These are phyloP conservation scores for Paratinospora sagittata DNA, from an alignment of 164 flowering plant genomes.

Conservation along the genomic window DNA sequence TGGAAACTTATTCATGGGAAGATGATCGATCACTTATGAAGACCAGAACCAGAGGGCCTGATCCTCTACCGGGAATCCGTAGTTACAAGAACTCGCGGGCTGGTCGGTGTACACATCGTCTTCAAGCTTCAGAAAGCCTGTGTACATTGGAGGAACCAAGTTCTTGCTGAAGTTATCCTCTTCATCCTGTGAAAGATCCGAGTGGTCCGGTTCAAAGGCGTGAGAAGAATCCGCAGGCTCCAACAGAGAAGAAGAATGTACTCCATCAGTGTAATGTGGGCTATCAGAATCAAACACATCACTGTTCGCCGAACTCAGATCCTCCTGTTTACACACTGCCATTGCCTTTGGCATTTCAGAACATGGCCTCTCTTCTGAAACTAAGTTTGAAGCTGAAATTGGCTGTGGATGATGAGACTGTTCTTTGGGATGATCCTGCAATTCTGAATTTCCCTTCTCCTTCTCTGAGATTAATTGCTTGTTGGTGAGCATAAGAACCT, in stretches of 20 bases:
- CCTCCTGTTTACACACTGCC: constrained; percentile 38
- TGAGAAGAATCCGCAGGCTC: constrained; percentile 51
- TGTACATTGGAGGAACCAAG: constrained; percentile 27
- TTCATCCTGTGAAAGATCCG: constrained; percentile 55
- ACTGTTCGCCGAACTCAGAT: constrained; percentile 49
- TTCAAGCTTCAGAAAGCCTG: constrained; percentile 43
- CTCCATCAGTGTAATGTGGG: constrained; percentile 45
- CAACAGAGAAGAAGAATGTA: constrained; percentile 30
- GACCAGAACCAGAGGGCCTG: constrained; percentile 63
- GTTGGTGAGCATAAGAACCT: constrained; percentile 47
- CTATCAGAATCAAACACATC: constrained; percentile 58
- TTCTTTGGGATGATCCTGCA: constrained; percentile 19
- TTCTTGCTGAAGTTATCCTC: constrained; percentile 39
- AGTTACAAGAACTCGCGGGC: constrained; percentile 39
- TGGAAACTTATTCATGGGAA: not conserved
- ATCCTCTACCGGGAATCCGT: constrained; percentile 49
- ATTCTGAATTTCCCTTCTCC: constrained; percentile 25
- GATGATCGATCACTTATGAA: constrained; percentile 13
- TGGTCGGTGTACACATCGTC: constrained; percentile 32
- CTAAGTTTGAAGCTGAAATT: constrained; percentile 15
- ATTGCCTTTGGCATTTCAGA: constrained; percentile 14
- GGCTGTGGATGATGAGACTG: constrained; percentile 9
- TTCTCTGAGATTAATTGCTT: constrained; percentile 36
- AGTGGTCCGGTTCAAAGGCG: constrained; percentile 36
- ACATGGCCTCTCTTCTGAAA: constrained; percentile 25